Evolutionary conservation across 2,329 filamentous ascomycete species (phyloP).

Genomic region (Fusarium pininemorale): DNA sequence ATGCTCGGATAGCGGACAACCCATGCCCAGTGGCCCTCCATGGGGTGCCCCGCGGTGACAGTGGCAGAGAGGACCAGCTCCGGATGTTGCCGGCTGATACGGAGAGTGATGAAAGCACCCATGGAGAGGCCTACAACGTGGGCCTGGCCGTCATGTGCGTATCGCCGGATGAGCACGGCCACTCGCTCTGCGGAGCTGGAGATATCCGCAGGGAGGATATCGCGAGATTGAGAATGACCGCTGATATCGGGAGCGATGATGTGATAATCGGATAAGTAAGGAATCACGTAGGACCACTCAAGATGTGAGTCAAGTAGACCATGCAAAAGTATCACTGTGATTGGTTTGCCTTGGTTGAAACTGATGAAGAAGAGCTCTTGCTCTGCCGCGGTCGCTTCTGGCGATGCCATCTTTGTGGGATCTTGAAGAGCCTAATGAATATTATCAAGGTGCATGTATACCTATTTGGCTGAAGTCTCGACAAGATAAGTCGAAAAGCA

Average conservation of each 20-base stretch:
- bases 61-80: conserved; percentile 49
- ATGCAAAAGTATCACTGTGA: conserved; percentile 47
- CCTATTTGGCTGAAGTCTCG: neutral
- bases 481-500: neutral
- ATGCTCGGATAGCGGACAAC: conserved; percentile 43
- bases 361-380: conserved; percentile 41
- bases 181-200: conserved; percentile 45
- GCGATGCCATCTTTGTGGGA: conserved; percentile 2
- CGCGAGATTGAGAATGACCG: conserved; percentile 49
- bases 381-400: neutral
- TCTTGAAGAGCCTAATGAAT: neutral
- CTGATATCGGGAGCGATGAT: conserved; percentile 52
- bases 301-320: conserved; percentile 46
- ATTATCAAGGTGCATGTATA: neutral
- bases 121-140: conserved; percentile 54
- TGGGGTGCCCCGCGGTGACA: conserved; percentile 47
- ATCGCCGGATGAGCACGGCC: conserved; percentile 47
- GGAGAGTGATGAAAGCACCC: conserved; percentile 49
- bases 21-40: conserved; percentile 39
- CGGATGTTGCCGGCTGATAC: conserved; percentile 47
- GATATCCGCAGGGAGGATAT: conserved; percentile 46
- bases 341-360: conserved; percentile 42
- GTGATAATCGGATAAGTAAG: conserved; percentile 50
- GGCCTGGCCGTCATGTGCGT: conserved; percentile 49
- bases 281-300: conserved; percentile 48